Evolutionary conservation across 2,329 filamentous ascomycete species (phyloP).

Genomic region (Ambrosiella beaveri): DNA sequence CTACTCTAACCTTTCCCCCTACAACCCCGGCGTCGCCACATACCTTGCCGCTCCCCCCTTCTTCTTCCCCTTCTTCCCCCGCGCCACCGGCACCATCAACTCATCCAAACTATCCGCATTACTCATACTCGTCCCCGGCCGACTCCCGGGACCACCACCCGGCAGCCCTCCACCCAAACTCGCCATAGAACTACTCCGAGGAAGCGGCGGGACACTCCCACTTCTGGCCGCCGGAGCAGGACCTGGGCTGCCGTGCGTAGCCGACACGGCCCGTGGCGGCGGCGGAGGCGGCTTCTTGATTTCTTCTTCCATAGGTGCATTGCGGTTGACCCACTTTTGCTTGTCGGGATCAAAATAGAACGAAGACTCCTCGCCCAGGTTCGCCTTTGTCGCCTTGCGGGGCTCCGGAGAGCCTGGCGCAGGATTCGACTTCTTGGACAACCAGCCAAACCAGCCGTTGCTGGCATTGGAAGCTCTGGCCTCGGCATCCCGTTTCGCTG

Average conservation of each 20-base stretch:
- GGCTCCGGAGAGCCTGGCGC: constrained; percentile 24
- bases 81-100: constrained; percentile 57
- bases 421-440: constrained; percentile 46
- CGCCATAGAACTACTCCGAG: constrained; percentile 9
- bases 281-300: constrained; percentile 55
- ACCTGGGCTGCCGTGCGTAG: constrained; percentile 26
- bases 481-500: constrained; percentile 43
- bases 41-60: constrained; percentile 74
- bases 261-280: constrained; percentile 49
- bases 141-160: constrained; percentile 37
- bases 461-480: constrained; percentile 27
- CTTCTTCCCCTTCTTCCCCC: constrained; percentile 46
- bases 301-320: constrained; percentile 49
- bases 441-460: constrained; percentile 76
- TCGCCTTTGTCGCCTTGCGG: constrained; percentile 66
- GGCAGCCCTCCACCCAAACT: background rate
- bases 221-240: constrained; percentile 18
- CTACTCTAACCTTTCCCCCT: background rate
- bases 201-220: constrained; percentile 19
- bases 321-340: constrained; percentile 98
- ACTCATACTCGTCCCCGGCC: constrained; percentile 68
- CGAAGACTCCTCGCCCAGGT: constrained; percentile 80
- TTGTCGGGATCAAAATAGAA: constrained; percentile 94
- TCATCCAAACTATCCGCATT: constrained; percentile 93
- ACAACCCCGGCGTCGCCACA: constrained; percentile 32